Percentiles rank a stretch among this genome's conserved stretches.
phyloP scores from a whole-genome alignment of 1,284 basidiomycete genomes.

The Rhodotorula sp. region DNA sequence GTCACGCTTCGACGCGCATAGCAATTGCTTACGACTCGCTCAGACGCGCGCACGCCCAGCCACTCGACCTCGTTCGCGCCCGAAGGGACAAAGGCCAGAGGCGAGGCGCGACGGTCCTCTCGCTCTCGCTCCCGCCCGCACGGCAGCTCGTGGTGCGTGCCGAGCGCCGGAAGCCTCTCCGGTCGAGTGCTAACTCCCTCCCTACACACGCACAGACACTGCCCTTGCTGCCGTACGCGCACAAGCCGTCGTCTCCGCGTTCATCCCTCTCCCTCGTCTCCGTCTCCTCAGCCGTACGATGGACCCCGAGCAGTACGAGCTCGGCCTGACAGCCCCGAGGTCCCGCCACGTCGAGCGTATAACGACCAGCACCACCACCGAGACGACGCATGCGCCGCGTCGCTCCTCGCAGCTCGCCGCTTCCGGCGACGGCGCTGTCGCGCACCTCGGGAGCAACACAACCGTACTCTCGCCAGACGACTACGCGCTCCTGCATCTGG shows the following conservation, averaged over 20 bases:
- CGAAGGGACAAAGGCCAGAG: too few species aligned
- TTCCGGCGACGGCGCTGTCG: background rate
- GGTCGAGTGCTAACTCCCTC: background rate
- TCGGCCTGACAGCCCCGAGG: background rate
- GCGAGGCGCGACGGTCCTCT: background rate
- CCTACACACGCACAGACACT: background rate
- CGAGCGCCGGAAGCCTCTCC: background rate
- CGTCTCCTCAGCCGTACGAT: background rate
- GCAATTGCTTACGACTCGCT: too few species aligned
- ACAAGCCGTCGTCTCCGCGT: background rate
- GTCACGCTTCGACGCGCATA: too few species aligned
- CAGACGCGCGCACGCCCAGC: too few species aligned
- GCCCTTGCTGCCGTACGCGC: background rate
- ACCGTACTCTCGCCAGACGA: background rate
- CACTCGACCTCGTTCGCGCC: too few species aligned
- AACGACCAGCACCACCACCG: background rate
- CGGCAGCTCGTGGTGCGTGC: background rate
- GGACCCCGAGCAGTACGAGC: background rate
- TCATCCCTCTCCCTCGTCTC: background rate
- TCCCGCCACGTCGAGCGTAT: background rate
- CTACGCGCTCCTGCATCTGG: constrained; percentile 42
- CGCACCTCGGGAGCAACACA: too few species aligned
- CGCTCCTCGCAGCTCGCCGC: background rate
- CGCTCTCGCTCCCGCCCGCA: background rate
- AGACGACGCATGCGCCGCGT: background rate